Evolutionary conservation across 192 early-diverging fungal genomes (phyloP), one percentile per base, ranked within the genome.

Genomic region (Podila clonocystis): DNA sequence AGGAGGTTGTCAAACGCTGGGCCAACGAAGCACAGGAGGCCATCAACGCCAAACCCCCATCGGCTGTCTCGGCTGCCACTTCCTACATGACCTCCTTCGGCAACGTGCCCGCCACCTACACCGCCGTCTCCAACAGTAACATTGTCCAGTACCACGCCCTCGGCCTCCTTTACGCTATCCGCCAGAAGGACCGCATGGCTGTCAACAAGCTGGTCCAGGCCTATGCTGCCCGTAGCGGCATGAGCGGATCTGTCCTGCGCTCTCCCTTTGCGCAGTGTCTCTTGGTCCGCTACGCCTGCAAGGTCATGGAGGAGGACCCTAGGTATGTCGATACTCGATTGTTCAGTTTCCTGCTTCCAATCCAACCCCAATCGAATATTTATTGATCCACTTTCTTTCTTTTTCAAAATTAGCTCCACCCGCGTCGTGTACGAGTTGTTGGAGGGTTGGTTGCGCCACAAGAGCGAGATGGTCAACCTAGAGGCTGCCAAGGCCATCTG

Each of bases 111-210:
- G 74, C 83, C 20, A 82, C 78, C 62, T 76, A 82, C 52, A 69
- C 68, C 4, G 83, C 79, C n/a, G 68, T 85, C 17, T 91, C 91
- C 20, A 92, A 85, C 55, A 94, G 94, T n/a, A 92, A 92, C 66
- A 95, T 95, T 82, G 91, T 92, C 38, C 98, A 99, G 86, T 99
- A 99, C 84, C 98, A 99, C 74, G 97, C 98, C n/a, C 82, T 98
- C 17, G 98, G 97, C 4, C 86, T 99, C 11, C 76, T 99, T 83
- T 99, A 97, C 74, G 91, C 91, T 60, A 98, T 99, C 65, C 89
- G 96, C 15, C 95, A 97, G 79, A 97, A 98, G 77, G 98, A 99
- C 87, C 90, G 94, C 45, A 98, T 99, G 97, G 98, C 98, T 11
- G 95, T 99, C 59, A 90, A 94, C 76, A 99, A 99, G 86, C 72